Percentiles rank a stretch among this genome's conserved stretches.
Conservation (phyloP, 495 filamentous ascomycete species). For the Lophiotrema nucula region DNA sequence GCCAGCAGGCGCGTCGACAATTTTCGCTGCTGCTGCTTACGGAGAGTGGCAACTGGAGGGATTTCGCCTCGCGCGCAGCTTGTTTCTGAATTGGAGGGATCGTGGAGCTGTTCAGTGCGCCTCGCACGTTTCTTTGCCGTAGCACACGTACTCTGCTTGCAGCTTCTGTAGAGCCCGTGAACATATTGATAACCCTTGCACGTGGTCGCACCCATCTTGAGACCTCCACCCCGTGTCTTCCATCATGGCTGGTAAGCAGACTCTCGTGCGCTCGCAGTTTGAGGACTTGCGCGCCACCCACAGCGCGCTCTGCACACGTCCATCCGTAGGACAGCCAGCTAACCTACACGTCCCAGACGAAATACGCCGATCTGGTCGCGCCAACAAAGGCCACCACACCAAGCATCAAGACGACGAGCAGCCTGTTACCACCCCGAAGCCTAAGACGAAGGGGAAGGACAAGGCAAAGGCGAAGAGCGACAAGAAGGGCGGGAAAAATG, state of each 20-base stretch:
- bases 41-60: not conserved
- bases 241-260: constrained; percentile 44
- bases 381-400: constrained; percentile 91
- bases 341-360: constrained; percentile 57
- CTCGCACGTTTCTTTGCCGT: not conserved
- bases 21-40: not conserved
- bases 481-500: not conserved
- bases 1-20: not conserved
- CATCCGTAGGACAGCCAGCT: constrained; percentile 5
- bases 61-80: not conserved
- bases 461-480: constrained; percentile 37
- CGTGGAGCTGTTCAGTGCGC: not conserved
- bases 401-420: constrained; percentile 55
- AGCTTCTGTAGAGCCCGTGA: constrained; percentile 24
- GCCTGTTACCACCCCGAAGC: constrained; percentile 16
- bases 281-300: not conserved
- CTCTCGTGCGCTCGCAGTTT: not conserved
- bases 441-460: constrained; percentile 62
- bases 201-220: constrained; percentile 6
- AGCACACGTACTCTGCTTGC: not conserved
- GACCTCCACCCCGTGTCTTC: constrained; percentile 10
- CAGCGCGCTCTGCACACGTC: not conserved
- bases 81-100: too few species aligned
- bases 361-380: constrained; percentile 87
- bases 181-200: constrained; percentile 1